Evolutionary conservation across 1,139 yeast species (phyloP).

Genomic region (Candida labiduridarum): DNA sequence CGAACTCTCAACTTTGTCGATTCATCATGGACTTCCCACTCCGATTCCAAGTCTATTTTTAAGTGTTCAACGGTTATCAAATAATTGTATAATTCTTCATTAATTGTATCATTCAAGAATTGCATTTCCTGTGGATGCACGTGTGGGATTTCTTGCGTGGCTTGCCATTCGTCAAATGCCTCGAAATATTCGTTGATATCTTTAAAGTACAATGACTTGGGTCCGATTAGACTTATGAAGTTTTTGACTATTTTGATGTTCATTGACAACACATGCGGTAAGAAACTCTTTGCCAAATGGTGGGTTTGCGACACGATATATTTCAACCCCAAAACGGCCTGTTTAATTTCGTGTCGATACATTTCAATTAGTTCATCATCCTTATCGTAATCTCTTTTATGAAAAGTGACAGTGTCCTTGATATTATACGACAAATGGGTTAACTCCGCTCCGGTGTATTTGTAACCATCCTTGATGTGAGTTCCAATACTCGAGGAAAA

Average conservation of each 20-base stretch:
- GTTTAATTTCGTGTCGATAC: conserved; percentile 47
- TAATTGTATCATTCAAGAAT: conserved; percentile 30
- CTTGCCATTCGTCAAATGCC: conserved; percentile 35
- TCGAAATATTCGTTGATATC: conserved; percentile 45
- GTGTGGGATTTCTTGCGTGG: conserved; percentile 32
- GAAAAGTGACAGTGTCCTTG: conserved; percentile 20
- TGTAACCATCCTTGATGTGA: conserved; percentile 16
- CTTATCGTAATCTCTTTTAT: conserved; percentile 25
- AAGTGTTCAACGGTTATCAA: conserved; percentile 31
- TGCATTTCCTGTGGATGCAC: conserved; percentile 45
- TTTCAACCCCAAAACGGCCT: conserved; percentile 45
- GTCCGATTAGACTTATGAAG: conserved; percentile 39
- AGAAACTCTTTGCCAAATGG: conserved; percentile 32
- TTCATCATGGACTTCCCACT: conserved; percentile 34
- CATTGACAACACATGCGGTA: conserved; percentile 40
- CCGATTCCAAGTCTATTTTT: conserved; percentile 31
- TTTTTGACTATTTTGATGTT: conserved; percentile 34
- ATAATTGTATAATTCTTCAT: conserved; percentile 34
- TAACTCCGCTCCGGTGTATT: conserved; percentile 13
- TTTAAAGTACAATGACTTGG: conserved; percentile 43
- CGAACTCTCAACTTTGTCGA: conserved; percentile 34
- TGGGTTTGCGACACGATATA: conserved; percentile 40
- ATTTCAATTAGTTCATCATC: conserved; percentile 48
- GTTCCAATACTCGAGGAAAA: conserved; percentile 13
- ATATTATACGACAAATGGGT: conserved; percentile 14